Evolutionary conservation across 2,329 filamentous ascomycete species (phyloP).

Genomic region (Ascosphaera pollenicola): DNA sequence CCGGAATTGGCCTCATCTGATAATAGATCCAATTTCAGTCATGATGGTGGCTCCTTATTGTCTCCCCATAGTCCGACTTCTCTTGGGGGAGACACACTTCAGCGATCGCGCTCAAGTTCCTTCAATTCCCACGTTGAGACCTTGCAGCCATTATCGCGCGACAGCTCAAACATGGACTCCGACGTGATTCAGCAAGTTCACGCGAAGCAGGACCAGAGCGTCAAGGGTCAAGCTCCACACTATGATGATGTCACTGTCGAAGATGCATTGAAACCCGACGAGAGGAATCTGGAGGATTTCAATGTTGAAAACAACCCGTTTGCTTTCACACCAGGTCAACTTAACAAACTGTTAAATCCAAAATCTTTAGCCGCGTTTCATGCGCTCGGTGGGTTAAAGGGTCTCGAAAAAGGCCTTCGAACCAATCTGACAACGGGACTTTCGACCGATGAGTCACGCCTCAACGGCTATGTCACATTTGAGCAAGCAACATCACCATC

Average conservation of each 20-base stretch:
- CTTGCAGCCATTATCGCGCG: conserved; percentile 6
- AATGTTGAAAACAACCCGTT: conserved; percentile 45
- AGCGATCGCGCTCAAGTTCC: conserved; percentile 20
- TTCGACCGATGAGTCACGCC: conserved; percentile 41
- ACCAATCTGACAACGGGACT: conserved; percentile 43
- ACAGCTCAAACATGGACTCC: neutral
- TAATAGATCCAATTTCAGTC: conserved; percentile 4
- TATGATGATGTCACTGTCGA: conserved; percentile 8
- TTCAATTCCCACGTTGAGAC: conserved; percentile 16
- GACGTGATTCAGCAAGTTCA: neutral
- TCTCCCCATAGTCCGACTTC: conserved; percentile 5
- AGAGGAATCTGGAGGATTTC: conserved; percentile 49
- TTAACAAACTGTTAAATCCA: conserved; percentile 58
- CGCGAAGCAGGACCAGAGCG: neutral
- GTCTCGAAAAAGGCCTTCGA: conserved; percentile 50
- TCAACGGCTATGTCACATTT: conserved; percentile 45
- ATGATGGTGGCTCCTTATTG: conserved; percentile 5
- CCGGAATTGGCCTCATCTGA: neutral
- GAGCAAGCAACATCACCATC: conserved; percentile 30
- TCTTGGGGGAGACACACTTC: conserved; percentile 21
- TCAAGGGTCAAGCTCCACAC: neutral
- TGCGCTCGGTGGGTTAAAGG: conserved; percentile 48
- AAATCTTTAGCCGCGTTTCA: conserved; percentile 57
- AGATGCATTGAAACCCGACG: conserved; percentile 45
- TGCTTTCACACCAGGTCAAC: conserved; percentile 49